Evolutionary conservation across 805 yeast genomes (phyloP).

Genomic region (Metschnikowia peoriensis): DNA sequence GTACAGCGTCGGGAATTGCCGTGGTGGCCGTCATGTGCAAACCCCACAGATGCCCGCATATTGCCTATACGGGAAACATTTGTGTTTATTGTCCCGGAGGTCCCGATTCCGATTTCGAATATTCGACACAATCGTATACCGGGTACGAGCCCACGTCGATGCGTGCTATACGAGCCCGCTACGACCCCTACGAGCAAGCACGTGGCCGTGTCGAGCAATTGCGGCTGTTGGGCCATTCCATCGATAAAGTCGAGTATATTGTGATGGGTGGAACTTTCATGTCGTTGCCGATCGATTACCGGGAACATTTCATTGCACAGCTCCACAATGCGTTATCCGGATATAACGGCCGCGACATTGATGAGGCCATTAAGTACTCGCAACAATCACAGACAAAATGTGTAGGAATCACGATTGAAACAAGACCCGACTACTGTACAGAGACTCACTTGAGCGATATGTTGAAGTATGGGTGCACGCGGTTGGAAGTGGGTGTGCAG

Average conservation of each 20-base stretch:
- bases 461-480: slow-evolving; percentile 94
- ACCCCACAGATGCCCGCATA: slow-evolving; percentile 98
- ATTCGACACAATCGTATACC: slow-evolving; percentile 96
- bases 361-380: slow-evolving; percentile 86
- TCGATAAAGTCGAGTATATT: slow-evolving; percentile 96
- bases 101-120: slow-evolving; percentile 97
- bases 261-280: slow-evolving; percentile 99
- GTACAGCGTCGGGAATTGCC: slow-evolving; percentile 98
- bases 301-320: slow-evolving; percentile 86
- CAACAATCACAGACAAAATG: slow-evolving; percentile 95
- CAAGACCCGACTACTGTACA: slow-evolving; percentile 98
- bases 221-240: slow-evolving; percentile 91
- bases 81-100: slow-evolving; percentile 99
- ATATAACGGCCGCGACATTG: slow-evolving; percentile 78
- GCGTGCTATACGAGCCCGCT: slow-evolving; percentile 98
- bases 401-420: slow-evolving; percentile 97
- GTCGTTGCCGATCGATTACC: slow-evolving; percentile 86
- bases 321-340: slow-evolving; percentile 95
- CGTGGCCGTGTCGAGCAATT: slow-evolving; percentile 96
- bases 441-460: slow-evolving; percentile 93
- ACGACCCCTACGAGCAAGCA: slow-evolving; percentile 98
- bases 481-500: slow-evolving; percentile 96
- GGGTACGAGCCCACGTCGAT: slow-evolving; percentile 99
- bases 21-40: slow-evolving; percentile 99
- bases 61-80: slow-evolving; percentile 97